Base-by-base conservation (phyloP, 305 asterid genomes). In the Fraxinus sp. region DNA sequence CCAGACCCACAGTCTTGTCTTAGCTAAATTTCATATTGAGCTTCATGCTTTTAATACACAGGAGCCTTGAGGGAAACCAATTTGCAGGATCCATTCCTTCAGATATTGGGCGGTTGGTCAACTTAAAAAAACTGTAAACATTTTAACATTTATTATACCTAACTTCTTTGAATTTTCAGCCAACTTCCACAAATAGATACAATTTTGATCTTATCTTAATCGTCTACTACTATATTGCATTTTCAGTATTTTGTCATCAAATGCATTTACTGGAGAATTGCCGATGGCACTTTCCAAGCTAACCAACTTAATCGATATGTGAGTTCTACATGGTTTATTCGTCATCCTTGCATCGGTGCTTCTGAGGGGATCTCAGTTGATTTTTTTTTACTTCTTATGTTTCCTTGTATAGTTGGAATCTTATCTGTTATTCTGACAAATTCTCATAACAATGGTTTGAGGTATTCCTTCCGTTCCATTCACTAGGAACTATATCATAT, bases 31-130 rank as follows among this genome's bases (percentile, higher is more conserved):
- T 57, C 66, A 49, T 55, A 49, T 74, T 86, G 81, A 86, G 37
- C 35, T 32, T 66, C 79, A 82, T 33, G 16, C 66, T 73, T 86
- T 77, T 26, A 9, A 26, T 72, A 80, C 79, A 85, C 92, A 96
- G 99, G 91, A 96, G 97, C 86, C 91, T 94, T 71, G 99, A 96
- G 87, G 98, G 94, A 62, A 94, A 94, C 83, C 89, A 43, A 4
- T 92, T 94, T 88, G 89, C 94, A 36, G 98, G 98, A 83, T 77
- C 86, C 18, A 86, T 96, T 89, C 98, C 98, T 77, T 85, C 91
- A 7, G 91, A 91, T 33, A 91, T 96, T 43, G 95, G 96, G 77
- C 87, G 74, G 59, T 84, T 93, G 90, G 87, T 88, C 83, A 94
- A 94, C 80, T 77, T 96, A 80, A 89, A 88, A 78, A 96, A 94